Evolutionary conservation across 2,329 filamentous ascomycete species (phyloP), one percentile per base, ranked within the genome.

Genomic region (Neurospora sp.): DNA sequence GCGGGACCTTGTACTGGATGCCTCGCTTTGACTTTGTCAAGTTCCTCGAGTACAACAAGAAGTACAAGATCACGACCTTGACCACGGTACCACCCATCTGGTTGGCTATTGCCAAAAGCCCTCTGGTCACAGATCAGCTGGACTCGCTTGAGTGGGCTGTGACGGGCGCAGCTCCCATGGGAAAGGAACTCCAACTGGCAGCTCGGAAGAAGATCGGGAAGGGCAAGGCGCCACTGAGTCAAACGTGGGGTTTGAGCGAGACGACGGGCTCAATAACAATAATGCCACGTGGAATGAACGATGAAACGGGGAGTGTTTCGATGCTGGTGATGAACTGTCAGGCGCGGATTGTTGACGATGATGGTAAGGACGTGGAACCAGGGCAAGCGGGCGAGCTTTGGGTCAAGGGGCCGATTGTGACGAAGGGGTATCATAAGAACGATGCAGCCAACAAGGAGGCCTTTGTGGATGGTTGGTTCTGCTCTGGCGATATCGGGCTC

Each of bases 401-500:
- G 82, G 83, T 92, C 62, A 87, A 88, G 68, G 91, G 92, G 0
- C 90, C 91, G 0, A 90, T 92, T 72, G 82, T 92, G 23, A 91
- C 90, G 74, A 87, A 87, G 78, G 91, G 90, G 8, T 94, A 92
- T 75, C 83, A 88, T 73, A 89, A 89, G 74, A 93, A 93, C 73
- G 82, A 85, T 0, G 82, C 87, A 72, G 90, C 88, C 0, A 92
- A 90, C 1, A 81, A 80, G 0, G 85, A 88, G 67, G 86, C 89
- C 0, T 86, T 92, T 69, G 77, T 76, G 0, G 78, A 82, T 28
- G 82, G 81, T 4, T 96, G 90, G 83, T 93, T 95, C 83, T 90
- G 90, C 75, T 94, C 92, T 0, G 92, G 92, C 0, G 92, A 96
- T 75, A 86, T 95, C 4, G 90, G 92, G 0, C 87, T 89, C 71